phyloP scores from a whole-genome alignment of 192 early-diverging fungal species.

The Diversispora epigaea region DNA sequence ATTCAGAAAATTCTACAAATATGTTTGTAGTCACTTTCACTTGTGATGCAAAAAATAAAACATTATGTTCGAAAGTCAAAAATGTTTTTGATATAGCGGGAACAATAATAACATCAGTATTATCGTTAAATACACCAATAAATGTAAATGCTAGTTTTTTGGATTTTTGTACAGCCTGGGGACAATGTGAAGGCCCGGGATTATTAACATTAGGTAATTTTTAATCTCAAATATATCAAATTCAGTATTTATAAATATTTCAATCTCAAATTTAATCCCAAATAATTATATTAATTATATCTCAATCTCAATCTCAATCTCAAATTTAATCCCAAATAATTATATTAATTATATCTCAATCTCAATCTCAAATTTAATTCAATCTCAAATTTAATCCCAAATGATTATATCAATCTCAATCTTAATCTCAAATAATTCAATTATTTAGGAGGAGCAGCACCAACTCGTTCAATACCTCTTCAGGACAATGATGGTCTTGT shows the following conservation, averaged over 20 bases:
- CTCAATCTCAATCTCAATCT: background rate
- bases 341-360: background rate
- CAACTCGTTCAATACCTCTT: conserved; percentile 39
- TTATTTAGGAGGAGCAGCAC: conserved; percentile 36
- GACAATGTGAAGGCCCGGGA: background rate
- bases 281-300: too few relatives aligned
- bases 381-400: background rate
- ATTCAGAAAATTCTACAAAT: background rate
- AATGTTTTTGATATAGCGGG: conserved; percentile 35
- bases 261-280: too few relatives aligned
- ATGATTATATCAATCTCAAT: background rate
- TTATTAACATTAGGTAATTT: conserved; percentile 2
- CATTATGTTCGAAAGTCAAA: conserved; percentile 35
- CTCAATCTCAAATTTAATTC: background rate
- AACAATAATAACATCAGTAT: conserved; percentile 34
- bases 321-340: background rate
- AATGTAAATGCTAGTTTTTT: conserved; percentile 40
- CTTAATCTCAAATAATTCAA: background rate
- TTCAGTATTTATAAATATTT: too few relatives aligned
- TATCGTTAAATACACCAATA: conserved; percentile 36
- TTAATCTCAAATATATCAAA: background rate
- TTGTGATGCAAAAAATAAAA: background rate
- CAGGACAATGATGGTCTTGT: conserved; percentile 41
- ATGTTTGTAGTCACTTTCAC: conserved; percentile 1
- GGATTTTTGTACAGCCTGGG: conserved; percentile 32